These are phyloP conservation scores for Miscanthus lutarioriparius DNA, from an alignment of 176 grass and related monocot species.

Conservation along the genomic window DNA sequence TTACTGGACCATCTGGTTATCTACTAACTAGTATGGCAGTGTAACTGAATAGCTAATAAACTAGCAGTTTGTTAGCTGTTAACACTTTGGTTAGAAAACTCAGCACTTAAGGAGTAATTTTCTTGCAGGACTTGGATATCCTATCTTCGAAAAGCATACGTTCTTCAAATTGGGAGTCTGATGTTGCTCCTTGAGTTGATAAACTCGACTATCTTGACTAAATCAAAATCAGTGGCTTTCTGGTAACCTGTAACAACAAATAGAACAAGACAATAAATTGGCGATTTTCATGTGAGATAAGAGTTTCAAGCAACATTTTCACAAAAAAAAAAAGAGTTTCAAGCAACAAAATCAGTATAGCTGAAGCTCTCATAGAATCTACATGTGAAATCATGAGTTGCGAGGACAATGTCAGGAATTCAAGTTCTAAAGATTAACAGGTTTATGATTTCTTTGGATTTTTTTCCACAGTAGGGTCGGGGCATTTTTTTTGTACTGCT, in stretches of 20 bases:
- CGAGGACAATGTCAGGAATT: background rate
- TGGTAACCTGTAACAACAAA: constrained; percentile 62
- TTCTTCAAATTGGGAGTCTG: constrained; percentile 27
- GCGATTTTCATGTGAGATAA: background rate
- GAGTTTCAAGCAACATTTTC: background rate
- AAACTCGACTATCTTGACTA: constrained; percentile 30
- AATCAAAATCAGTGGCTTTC: constrained; percentile 79
- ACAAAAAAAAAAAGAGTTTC: too few relatives aligned
- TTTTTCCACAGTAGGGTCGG: background rate
- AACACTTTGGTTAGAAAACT: constrained; percentile 31
- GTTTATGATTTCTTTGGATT: background rate
- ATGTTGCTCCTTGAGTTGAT: constrained; percentile 11
- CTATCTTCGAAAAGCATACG: constrained; percentile 22
- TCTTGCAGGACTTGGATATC: constrained; percentile 10
- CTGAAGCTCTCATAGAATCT: background rate
- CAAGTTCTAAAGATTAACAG: background rate
- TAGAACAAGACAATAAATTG: constrained; percentile 28
- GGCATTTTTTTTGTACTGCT: background rate
- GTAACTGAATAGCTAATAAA: constrained; percentile 18
- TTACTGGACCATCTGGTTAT: constrained; percentile 5
- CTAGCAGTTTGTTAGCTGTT: constrained; percentile 38
- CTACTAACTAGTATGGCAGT: constrained; percentile 21
- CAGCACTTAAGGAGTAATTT: constrained; percentile 4
- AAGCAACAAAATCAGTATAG: background rate
- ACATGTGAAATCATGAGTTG: background rate